Evolutionary conservation across 495 filamentous ascomycete genomes (phyloP).

Genomic region (Podospora didyma): DNA sequence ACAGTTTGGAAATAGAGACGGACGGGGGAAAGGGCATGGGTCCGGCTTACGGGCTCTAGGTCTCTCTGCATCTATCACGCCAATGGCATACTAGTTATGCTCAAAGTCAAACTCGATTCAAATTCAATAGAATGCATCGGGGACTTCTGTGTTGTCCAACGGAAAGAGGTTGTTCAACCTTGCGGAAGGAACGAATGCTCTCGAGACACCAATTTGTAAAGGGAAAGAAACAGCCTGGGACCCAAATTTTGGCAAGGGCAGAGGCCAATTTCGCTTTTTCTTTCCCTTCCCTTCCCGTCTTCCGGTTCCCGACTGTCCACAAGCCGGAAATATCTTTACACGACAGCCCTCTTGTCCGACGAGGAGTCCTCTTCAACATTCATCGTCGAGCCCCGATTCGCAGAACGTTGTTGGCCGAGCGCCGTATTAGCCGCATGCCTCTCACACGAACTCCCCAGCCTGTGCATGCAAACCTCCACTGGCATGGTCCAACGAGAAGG

Average conservation of each 20-base stretch:
- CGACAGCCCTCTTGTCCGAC: neutral
- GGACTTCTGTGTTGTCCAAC: too few relatives aligned
- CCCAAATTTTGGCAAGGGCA: neutral
- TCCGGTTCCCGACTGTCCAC: neutral
- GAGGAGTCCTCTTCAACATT: neutral
- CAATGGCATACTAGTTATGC: too few relatives aligned
- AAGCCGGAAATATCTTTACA: neutral
- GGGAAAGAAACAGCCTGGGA: neutral
- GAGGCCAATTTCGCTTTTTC: neutral
- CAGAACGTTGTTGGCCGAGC: neutral
- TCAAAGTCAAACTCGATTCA: too few relatives aligned
- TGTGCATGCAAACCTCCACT: constrained; percentile 5
- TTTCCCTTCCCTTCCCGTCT: neutral
- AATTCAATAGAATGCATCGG: too few relatives aligned
- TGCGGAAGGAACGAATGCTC: neutral
- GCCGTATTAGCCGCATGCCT: constrained; percentile 2
- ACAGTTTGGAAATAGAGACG: neutral
- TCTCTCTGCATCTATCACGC: too few relatives aligned
- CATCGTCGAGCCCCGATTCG: neutral
- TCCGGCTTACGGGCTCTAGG: too few relatives aligned
- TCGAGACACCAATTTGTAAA: neutral
- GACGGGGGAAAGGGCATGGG: too few relatives aligned
- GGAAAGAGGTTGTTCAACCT: too few relatives aligned
- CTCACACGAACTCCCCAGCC: neutral
- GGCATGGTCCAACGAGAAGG: neutral